Evolutionary conservation across 2,329 filamentous ascomycete species (phyloP).

Genomic region (Aspergillus eucalypticola): DNA sequence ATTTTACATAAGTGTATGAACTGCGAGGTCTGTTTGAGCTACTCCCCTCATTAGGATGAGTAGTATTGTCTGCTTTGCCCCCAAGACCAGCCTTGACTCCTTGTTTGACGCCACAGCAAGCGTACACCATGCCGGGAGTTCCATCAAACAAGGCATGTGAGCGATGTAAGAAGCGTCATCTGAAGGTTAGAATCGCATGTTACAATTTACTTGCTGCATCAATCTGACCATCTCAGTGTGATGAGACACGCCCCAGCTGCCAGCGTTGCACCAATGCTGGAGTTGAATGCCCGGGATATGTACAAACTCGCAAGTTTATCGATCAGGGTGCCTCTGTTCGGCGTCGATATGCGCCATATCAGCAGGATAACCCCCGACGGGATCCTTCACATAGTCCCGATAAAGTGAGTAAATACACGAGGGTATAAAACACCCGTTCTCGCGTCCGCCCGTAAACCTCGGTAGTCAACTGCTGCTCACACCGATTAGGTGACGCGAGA

Average conservation of each 20-base stretch:
- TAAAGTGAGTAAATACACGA: not conserved
- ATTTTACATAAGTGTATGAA: not conserved
- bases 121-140: slow-evolving; percentile 38
- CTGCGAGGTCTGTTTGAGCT: not conserved
- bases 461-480: not conserved
- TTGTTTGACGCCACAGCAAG: slow-evolving; percentile 5
- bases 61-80: not conserved
- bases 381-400: slow-evolving; percentile 7
- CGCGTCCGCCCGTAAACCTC: no score
- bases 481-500: not conserved
- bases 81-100: not conserved
- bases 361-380: slow-evolving; percentile 21
- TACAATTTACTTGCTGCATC: not conserved
- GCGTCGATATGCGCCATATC: slow-evolving; percentile 42
- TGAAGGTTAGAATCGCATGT: slow-evolving; percentile 32
- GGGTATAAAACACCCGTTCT: not conserved
- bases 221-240: slow-evolving; percentile 33
- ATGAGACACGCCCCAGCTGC: slow-evolving; percentile 42
- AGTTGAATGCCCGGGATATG: slow-evolving; percentile 45
- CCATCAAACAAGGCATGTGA: slow-evolving; percentile 44
- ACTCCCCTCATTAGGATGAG: not conserved
- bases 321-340: slow-evolving; percentile 45
- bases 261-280: slow-evolving; percentile 40
- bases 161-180: slow-evolving; percentile 42
- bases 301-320: slow-evolving; percentile 46